Base-by-base conservation (phyloP, 257 asterid genomes). In the Penstemon barbatus region DNA sequence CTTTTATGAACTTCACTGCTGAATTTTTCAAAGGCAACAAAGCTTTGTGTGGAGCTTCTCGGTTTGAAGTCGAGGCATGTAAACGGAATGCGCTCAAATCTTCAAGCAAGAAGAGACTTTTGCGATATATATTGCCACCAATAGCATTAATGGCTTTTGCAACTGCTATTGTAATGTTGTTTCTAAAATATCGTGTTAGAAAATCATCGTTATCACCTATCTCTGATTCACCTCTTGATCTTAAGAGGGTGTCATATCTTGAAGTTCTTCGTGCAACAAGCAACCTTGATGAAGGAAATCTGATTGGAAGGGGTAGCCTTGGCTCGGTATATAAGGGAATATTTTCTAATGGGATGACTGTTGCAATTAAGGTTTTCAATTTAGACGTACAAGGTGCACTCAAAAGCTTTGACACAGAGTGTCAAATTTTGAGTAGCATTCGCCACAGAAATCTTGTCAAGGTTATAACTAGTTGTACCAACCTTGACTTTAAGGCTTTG, bases 331-430 rank as follows among this genome's bases (percentile, higher is more conserved):
- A 67, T 48, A 67, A 39, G n/a, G 63, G 52, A 42, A 9, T 42
- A 19, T 42, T 53, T 41, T 40, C 62, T 15, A 15, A 67, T 41
- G 64, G 5, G 3, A 43, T 6, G 5, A 12, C 7, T 15, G 42
- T 9, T 41, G 72, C 64, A 6, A 6, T 67, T 7, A 67, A 67
- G 40, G 72, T 67, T 8, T 67, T 67, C 37, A 38, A 43, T 43
- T 10, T 49, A 42, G 63, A 67, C 4, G 41, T 44, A 6, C 53
- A 55, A 5, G 46, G 13, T 40, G 72, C 63, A 8, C 10, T 51
- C 51, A 67, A 19, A 33, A 67, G 72, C 42, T 67, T 67, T 8
- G 55, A 55, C 7, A 67, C 61, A n/a, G 70, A 65, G 25, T 67
- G 72, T 11, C 41, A 55, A 41, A 18, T 67, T 10, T 8, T 67